phyloP scores from a whole-genome alignment of 768 basidiomycete species.

The Rossbeevera mucosa region DNA sequence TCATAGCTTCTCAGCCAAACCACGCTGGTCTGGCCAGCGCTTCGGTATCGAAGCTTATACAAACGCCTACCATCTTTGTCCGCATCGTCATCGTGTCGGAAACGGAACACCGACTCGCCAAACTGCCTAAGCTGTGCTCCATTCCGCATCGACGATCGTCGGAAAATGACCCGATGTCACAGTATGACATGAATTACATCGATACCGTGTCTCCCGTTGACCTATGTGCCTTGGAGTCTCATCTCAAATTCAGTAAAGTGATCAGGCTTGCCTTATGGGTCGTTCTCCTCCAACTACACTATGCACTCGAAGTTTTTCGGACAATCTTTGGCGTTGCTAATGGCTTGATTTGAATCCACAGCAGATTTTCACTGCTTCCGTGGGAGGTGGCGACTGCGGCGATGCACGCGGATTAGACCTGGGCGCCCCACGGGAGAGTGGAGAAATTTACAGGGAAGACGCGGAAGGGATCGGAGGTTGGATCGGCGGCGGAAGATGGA shows the following conservation, averaged over 20 bases:
- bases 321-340: slow-evolving; percentile 18
- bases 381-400: background rate
- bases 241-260: slow-evolving; percentile 6
- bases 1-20: background rate
- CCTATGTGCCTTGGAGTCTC: background rate
- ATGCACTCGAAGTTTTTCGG: slow-evolving; percentile 19
- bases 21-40: background rate
- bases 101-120: background rate
- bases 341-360: slow-evolving; percentile 13
- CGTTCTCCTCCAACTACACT: slow-evolving; percentile 24
- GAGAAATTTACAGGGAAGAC: background rate
- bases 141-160: background rate
- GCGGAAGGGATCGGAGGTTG: slow-evolving; percentile 8
- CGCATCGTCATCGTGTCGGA: no score
- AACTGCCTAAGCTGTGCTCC: background rate
- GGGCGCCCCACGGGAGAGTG: background rate
- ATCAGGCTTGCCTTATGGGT: slow-evolving; percentile 18
- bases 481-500: slow-evolving; percentile 17
- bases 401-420: background rate
- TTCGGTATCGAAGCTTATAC: background rate
- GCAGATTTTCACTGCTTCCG: slow-evolving; percentile 17
- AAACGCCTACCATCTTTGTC: no score
- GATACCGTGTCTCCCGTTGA: background rate
- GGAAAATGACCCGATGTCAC: background rate
- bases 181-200: background rate